Percentiles rank a stretch among this genome's conserved stretches.
Evolutionary conservation across 441 rosid species (phyloP).

Genomic region (Brassica balearica): DNA sequence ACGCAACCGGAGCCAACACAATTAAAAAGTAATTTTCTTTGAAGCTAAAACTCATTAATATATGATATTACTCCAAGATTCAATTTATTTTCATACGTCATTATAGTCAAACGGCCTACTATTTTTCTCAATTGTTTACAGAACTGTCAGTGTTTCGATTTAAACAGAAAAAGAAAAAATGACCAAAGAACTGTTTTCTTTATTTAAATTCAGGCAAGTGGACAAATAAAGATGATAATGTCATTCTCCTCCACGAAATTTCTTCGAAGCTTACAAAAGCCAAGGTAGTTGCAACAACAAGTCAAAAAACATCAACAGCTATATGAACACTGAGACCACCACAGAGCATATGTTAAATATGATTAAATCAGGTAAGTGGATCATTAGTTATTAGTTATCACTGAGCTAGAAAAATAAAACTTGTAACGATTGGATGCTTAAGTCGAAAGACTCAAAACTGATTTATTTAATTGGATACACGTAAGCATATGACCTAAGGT

Average conservation of each 20-base stretch:
- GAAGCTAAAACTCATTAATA: constrained; percentile 8
- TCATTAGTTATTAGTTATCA: not conserved
- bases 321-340: constrained; percentile 25
- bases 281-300: constrained; percentile 21
- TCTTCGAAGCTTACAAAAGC: constrained; percentile 31
- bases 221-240: constrained; percentile 36
- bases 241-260: constrained; percentile 37
- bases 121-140: not conserved
- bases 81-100: not conserved
- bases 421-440: not conserved
- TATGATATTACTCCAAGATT: not conserved
- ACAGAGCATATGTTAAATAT: not conserved
- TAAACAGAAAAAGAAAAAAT: not conserved
- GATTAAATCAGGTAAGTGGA: constrained; percentile 11
- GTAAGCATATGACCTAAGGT: constrained; percentile 34
- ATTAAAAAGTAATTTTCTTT: not conserved
- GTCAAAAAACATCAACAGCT: constrained; percentile 41
- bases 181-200: constrained; percentile 7
- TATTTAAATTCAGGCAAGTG: constrained; percentile 30
- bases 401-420: not conserved
- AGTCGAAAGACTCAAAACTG: not conserved
- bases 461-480: constrained; percentile 18
- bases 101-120: constrained; percentile 19
- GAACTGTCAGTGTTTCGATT: not conserved
- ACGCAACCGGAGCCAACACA: not conserved